Conservation (phyloP, 805 yeast species). For the Myxozyma neglecta region DNA sequence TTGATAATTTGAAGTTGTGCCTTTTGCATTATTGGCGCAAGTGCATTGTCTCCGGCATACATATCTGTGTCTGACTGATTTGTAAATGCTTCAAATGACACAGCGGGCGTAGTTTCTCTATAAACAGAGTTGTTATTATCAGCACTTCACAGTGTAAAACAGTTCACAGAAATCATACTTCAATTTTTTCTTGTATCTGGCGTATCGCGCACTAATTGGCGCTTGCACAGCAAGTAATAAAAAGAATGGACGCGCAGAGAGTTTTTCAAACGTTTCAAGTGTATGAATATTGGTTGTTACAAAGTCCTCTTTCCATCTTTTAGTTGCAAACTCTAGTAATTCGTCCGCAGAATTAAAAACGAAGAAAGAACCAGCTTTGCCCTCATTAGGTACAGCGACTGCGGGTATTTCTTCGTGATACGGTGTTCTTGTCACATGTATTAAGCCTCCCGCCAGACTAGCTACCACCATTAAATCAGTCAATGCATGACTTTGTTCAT, state of each 20-base stretch:
- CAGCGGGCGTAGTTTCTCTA: background rate
- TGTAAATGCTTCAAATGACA: constrained; percentile 44
- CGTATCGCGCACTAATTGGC: constrained; percentile 53
- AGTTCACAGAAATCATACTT: constrained; percentile 1
- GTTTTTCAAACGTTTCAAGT: constrained; percentile 42
- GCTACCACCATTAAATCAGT: too few species aligned
- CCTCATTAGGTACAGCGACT: background rate
- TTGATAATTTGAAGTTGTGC: constrained; percentile 64
- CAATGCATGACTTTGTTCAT: background rate
- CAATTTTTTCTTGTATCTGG: constrained; percentile 14
- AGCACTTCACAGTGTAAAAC: background rate
- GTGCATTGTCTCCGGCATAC: constrained; percentile 34
- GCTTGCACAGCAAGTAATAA: constrained; percentile 78
- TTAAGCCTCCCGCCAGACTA: too few species aligned
- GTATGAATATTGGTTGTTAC: constrained; percentile 57
- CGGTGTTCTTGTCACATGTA: too few species aligned
- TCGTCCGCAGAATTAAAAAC: constrained; percentile 46
- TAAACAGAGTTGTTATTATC: background rate
- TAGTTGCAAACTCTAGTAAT: constrained; percentile 62
- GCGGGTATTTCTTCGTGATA: background rate
- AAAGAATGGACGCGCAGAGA: constrained; percentile 77
- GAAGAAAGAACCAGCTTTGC: constrained; percentile 3
- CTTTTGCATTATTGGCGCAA: constrained; percentile 48
- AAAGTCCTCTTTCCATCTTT: constrained; percentile 61
- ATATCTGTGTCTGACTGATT: constrained; percentile 39